phyloP scores from a whole-genome alignment of 306 rosid species.

The Luffa aegyptiaca region DNA sequence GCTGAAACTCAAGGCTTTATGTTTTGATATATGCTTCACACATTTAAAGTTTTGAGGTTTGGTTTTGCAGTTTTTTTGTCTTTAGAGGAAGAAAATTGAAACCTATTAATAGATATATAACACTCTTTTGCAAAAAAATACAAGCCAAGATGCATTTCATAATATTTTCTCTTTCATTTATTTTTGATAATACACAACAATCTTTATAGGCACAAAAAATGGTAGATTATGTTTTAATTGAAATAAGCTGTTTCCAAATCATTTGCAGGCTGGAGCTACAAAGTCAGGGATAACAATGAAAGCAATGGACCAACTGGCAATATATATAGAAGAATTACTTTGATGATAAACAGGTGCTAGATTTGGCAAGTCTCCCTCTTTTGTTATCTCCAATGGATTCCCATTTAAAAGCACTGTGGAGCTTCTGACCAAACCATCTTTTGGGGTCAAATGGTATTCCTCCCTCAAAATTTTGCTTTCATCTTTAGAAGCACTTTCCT shows the following conservation, averaged over 20 bases:
- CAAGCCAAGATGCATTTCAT: neutral
- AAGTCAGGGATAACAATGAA: neutral
- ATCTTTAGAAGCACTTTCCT: no score
- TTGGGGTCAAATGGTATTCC: constrained; percentile 64
- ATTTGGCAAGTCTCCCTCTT: constrained; percentile 44
- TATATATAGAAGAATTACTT: neutral
- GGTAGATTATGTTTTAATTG: no score
- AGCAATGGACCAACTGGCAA: neutral
- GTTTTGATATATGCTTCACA: no score
- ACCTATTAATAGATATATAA: no score
- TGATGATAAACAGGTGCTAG: neutral
- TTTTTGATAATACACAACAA: neutral
- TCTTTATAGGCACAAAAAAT: no score
- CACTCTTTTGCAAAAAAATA: no score
- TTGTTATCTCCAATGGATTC: constrained; percentile 37
- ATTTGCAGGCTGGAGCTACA: neutral
- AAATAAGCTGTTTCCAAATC: neutral
- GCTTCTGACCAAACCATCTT: constrained; percentile 36
- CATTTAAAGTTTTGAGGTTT: no score
- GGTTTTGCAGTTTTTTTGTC: no score
- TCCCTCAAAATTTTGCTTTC: constrained; percentile 25
- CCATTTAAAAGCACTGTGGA: constrained; percentile 58
- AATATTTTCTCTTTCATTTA: neutral
- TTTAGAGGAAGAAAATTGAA: no score
- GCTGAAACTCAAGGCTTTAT: no score